Percentiles rank a stretch among this genome's conserved stretches.
These are phyloP conservation scores for Echinosophora koreensis DNA, from an alignment of 306 rosid genomes.

Conservation along the genomic window DNA sequence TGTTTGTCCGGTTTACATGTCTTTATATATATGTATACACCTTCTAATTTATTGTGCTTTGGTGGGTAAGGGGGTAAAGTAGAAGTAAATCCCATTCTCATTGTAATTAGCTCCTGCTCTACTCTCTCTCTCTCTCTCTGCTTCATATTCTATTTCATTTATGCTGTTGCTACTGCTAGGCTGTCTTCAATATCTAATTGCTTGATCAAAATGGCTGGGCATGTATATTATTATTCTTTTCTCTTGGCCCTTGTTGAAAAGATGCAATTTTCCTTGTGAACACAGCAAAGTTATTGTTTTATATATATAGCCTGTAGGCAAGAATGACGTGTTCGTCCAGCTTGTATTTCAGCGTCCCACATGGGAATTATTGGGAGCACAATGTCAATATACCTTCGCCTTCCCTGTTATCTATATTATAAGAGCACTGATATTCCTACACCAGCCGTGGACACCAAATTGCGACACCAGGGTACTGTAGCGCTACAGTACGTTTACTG, in stretches of 20 bases:
- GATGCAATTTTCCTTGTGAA: slow-evolving; percentile 50
- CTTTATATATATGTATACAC: slow-evolving; percentile 52
- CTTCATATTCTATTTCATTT: slow-evolving; percentile 47
- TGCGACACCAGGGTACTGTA: too few species aligned
- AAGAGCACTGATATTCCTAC: too few species aligned
- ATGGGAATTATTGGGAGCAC: slow-evolving; percentile 43
- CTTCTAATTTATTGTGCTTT: slow-evolving; percentile 53
- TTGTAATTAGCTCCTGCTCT: slow-evolving; percentile 70
- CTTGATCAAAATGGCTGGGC: slow-evolving; percentile 53
- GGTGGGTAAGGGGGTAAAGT: slow-evolving; percentile 47
- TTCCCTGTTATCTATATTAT: slow-evolving; percentile 15
- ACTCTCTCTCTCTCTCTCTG: slow-evolving; percentile 24
- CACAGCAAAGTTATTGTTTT: slow-evolving; percentile 43
- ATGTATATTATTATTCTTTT: slow-evolving; percentile 52
- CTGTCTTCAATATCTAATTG: slow-evolving; percentile 54
- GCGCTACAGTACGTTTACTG: too few species aligned
- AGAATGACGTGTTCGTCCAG: slow-evolving; percentile 45
- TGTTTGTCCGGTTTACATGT: slow-evolving; percentile 60
- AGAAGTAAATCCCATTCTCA: slow-evolving; percentile 57
- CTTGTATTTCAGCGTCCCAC: slow-evolving; percentile 47
- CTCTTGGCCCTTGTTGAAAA: slow-evolving; percentile 35
- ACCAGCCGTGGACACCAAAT: too few species aligned
- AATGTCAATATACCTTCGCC: not conserved
- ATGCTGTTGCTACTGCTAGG: slow-evolving; percentile 55
- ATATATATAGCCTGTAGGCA: slow-evolving; percentile 45